Evolutionary conservation across 441 rosid species (phyloP), one percentile per base, ranked within the genome.

Genomic region (Caryocar brasiliense): DNA sequence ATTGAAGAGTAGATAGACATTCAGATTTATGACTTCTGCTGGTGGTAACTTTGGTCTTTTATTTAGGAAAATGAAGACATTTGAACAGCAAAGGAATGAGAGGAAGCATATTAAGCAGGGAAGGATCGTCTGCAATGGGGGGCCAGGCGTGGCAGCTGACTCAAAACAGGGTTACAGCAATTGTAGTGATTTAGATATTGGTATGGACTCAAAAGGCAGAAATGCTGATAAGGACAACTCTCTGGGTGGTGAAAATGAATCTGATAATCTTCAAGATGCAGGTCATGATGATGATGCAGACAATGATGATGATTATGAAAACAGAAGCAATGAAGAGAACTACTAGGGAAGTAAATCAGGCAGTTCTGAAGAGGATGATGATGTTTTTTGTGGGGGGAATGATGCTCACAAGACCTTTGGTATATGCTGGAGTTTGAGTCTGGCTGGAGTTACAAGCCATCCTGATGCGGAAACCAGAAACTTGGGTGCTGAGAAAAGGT

Each of bases 401-500:
- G 40, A 27, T 26, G 58, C 28, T 46, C 48, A 32, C 47, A 65
- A 51, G 46, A 56, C 60, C 2, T 15, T 26, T 43, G 70, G 73
- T 51, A 49, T 55, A 0, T 43, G 60, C 35, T 25, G 72, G 69
- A 77, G 70, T 47, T 47, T 41, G 50, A 70, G 77, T 54, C 54
- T 70, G 50, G 70, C 77, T 27, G 72, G 72, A 51, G 59, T 3
- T 24, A 38, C 59, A 35, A 28, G 25, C 40, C 65, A 42, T 54
- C 63, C 47, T 26, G 71, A 2, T 17, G 38, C 12, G 17, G 71
- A 68, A 67, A 68, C 61, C 9, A 55, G 58, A 47, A 68, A 59
- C 52, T 29, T 66, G 43, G 60, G 66, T 47, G 36, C 71, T 15
- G 77, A 68, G 68, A 75, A 64, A 30, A 67, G 71, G 47, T 50